Base-by-base conservation (phyloP, 2,329 filamentous ascomycete genomes). In the Trichophyton verrucosum region DNA sequence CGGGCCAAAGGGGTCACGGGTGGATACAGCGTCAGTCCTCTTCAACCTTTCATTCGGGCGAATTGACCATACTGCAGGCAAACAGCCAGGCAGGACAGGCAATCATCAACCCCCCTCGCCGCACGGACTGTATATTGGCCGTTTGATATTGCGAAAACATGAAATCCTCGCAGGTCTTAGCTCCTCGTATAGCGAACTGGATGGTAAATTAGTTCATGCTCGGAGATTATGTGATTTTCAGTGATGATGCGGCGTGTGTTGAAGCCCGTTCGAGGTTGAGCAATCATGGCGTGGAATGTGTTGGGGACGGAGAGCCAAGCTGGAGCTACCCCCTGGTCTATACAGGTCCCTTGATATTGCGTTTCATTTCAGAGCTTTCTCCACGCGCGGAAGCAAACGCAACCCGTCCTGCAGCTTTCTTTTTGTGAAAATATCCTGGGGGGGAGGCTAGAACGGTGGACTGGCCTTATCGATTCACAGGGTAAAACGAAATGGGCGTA, bases 321-420 rank as follows among this genome's bases (percentile, higher is more conserved):
- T 30, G 27, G 22, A 53, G 49, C 22, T 53, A 33, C 24, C 49
- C 49, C 49, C 49, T 53, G 9, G 49, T 6, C 49, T 53, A 53
- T 53, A 53, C 22, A 53, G 22, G n/a, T 9, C 15, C 49, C 22
- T n/a, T 53, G 49, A 53, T 53, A 53, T 53, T 44, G 13, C 49
- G 49, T 53, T 53, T 53, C 49, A 53, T 53, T 53, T 53, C 22
- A n/a, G 49, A 53, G 24, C 49, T 53, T 53, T 53, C 49, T 53
- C 49, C 49, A 53, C 49, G 49, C 49, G 17, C 22, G 15, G 27
- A 24, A 30, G 22, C 22, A 53, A 53, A 53, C 49, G 49, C 49
- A 53, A 53, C 49, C 22, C 49, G 49, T 17, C 49, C 27, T 53
- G 22, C 49, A 33, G 22, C 49, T 53, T 33, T 22, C 49, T 30